These are phyloP conservation scores for Ampelomyces quisqualis DNA, from an alignment of 2,329 filamentous ascomycete genomes.

Conservation along the genomic window DNA sequence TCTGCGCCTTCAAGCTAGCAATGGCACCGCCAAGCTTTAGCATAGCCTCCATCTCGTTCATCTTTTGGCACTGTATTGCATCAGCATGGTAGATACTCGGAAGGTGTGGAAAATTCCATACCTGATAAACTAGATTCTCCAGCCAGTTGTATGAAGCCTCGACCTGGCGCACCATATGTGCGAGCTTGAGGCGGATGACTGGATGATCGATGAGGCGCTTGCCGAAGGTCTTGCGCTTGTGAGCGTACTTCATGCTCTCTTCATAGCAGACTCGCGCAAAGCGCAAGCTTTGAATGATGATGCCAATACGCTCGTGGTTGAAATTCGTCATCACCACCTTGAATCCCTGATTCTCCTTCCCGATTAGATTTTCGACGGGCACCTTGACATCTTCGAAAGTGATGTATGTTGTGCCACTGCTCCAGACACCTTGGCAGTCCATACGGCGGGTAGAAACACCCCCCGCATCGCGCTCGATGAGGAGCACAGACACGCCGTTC, in stretches of 20 bases:
- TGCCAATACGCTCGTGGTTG: conserved; percentile 98
- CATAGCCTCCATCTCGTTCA: conserved; percentile 95
- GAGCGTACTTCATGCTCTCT: conserved; percentile 92
- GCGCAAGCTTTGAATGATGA: conserved; percentile 94
- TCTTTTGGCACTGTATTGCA: conserved; percentile 87
- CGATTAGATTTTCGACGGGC: conserved; percentile 96
- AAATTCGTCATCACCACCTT: conserved; percentile 99
- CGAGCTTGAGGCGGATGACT: conserved; percentile 95
- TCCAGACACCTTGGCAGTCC: conserved; percentile 94
- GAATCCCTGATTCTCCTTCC: conserved; percentile 98
- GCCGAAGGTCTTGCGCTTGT: conserved; percentile 96
- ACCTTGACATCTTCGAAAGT: conserved; percentile 99
- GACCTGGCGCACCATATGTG: conserved; percentile 97
- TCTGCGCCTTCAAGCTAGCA: conserved; percentile 88
- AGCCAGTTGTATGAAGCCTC: conserved; percentile 97
- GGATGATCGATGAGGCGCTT: conserved; percentile 96
- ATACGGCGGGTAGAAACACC: conserved; percentile 92
- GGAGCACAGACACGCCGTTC: conserved; percentile 86
- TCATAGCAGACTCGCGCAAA: conserved; percentile 97
- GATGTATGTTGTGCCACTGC: conserved; percentile 91
- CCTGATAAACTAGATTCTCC: conserved; percentile 90
- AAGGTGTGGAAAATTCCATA: too few relatives aligned
- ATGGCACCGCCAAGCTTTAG: conserved; percentile 92
- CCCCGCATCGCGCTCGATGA: conserved; percentile 72
- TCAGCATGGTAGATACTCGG: too few relatives aligned